Base-by-base conservation (phyloP, 2,329 filamentous ascomycete species). In the Ceratocystis diversiconidia region DNA sequence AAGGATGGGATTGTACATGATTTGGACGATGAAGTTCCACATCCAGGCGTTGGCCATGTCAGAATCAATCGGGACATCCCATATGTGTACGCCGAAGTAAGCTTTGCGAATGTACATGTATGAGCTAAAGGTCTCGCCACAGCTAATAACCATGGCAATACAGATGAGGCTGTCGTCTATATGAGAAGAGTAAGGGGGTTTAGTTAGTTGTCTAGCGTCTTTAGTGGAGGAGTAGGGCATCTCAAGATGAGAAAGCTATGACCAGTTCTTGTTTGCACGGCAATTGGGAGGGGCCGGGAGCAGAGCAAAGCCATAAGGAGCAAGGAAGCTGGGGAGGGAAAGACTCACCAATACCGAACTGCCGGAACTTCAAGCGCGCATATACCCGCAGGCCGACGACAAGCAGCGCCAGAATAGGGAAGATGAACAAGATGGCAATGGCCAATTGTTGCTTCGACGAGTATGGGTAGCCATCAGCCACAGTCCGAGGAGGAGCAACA, bases 1-100 rank as follows among this genome's bases (percentile, higher is more conserved):
- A 1, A 79, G 69, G 57, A 79, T 76, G 0, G 78, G 77, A 63
- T 78, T 79, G 71, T 79, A 79, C 1, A 77, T 70, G 41, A 69
- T 70, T 55, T 78, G 74, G 44, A 74, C 74, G 19, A 74, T 69
- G 52, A 74, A 78, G 69, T 73, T 74, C 72, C 72, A 76, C 66
- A 71, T 69, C 65, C 71, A 68, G 15, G 68, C 71, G 1, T 68
- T 22, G 67, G 46, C 44, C 57, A 59, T 64, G 7, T 66, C 62
- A 32, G 66, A 57, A 50, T 68, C 57, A 1, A 61, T 3, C 8
- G 68, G 67, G 5, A 71, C 66, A n/a, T 70, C 44, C 30, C 68
- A 67, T 17, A 67, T 66, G 17, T 69, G 67, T 62, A 72, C 70
- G 43, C 74, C 73, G 8, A 71, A 71, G 63, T 75, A 74, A 62